Evolutionary conservation across 75 land plant genomes (phyloP).

Genomic region (Pinus albicaulis): DNA sequence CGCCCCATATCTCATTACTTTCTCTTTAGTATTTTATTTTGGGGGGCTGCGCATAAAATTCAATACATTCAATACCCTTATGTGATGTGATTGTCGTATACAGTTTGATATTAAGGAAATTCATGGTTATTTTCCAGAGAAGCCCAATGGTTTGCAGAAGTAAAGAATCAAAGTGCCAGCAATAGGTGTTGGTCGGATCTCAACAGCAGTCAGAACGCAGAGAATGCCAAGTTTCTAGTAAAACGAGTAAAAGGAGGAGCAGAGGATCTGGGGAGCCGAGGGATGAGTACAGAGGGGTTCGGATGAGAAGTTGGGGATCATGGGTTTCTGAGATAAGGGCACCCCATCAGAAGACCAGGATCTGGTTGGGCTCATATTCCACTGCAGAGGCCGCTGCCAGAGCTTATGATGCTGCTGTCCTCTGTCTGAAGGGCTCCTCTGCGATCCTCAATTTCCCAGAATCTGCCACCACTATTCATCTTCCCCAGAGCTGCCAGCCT

Average conservation of each 20-base stretch:
- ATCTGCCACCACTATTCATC: neutral
- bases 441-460: constrained; percentile 68
- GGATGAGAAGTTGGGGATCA: constrained; percentile 86
- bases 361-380: constrained; percentile 83
- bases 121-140: no score
- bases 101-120: no score
- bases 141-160: no score
- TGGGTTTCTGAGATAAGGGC: constrained; percentile 87
- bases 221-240: neutral
- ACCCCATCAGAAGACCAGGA: constrained; percentile 71
- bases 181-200: no score
- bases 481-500: neutral
- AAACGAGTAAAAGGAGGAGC: neutral
- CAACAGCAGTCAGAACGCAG: no score
- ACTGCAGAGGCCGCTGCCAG: constrained; percentile 84
- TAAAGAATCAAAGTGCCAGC: no score
- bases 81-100: no score
- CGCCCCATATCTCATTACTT: no score
- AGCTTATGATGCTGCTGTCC: constrained; percentile 78
- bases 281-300: constrained; percentile 66
- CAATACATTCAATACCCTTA: no score
- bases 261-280: constrained; percentile 56
- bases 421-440: constrained; percentile 66
- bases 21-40: no score
- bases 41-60: no score